Conservation (phyloP, 371 early-diverging fungal species). For the Mucor velutinosus region DNA sequence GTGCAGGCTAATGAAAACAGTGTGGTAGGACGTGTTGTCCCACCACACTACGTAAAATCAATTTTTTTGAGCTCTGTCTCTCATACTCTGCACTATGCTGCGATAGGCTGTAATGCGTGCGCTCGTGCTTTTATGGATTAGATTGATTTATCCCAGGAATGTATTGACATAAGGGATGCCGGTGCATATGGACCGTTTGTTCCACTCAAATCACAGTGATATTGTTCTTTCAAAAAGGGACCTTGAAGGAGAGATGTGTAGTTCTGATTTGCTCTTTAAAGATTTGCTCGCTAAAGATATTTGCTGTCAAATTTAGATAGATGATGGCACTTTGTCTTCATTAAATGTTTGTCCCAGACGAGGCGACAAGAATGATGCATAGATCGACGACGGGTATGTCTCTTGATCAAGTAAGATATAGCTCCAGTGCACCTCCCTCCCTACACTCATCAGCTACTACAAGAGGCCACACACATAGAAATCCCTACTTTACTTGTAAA, state of each 20-base stretch:
- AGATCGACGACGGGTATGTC: neutral
- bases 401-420: neutral
- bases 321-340: neutral
- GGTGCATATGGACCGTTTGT: neutral
- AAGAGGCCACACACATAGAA: neutral
- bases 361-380: neutral
- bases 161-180: constrained; percentile 19
- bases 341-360: no score
- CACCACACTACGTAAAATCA: no score
- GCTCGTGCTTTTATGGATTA: constrained; percentile 22
- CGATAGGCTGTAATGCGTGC: constrained; percentile 9
- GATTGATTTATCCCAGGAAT: constrained; percentile 20
- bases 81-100: no score
- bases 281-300: no score
- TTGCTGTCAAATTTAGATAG: neutral
- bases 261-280: neutral
- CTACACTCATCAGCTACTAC: neutral
- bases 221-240: neutral
- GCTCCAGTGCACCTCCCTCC: neutral
- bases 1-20: no score
- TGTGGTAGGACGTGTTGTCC: no score
- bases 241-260: neutral
- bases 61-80: no score
- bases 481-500: neutral
- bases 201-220: neutral